A percentile compares a stretch with the other conserved stretches of the same genome.
These are phyloP conservation scores for Kregervanrija delftensis DNA, from an alignment of 805 yeast species.

Conservation along the genomic window DNA sequence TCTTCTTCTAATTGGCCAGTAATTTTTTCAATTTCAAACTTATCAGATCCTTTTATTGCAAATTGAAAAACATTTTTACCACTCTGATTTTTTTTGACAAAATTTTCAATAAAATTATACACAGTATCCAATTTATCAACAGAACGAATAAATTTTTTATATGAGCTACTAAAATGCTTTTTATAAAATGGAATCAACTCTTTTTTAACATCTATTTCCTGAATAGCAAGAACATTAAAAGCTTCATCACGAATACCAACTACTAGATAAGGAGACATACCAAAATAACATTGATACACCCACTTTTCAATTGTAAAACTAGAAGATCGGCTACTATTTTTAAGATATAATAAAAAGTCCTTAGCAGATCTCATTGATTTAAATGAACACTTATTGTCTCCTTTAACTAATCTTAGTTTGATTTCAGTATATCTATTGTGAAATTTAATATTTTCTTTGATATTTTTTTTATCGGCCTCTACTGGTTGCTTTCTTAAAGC, in stretches of 20 bases:
- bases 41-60: too few species aligned
- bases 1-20: too few species aligned
- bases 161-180: background rate
- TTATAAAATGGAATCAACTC: conserved; percentile 10
- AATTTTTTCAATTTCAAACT: too few species aligned
- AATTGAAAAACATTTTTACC: too few species aligned
- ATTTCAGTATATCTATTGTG: conserved; percentile 8
- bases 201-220: background rate
- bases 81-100: background rate
- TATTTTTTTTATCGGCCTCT: background rate
- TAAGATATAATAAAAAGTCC: conserved; percentile 4
- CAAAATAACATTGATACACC: conserved; percentile 11
- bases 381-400: background rate
- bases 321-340: conserved; percentile 1
- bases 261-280: conserved; percentile 8
- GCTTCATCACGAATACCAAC: conserved; percentile 8
- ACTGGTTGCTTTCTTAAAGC: background rate
- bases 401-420: conserved; percentile 3
- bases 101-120: background rate
- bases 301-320: conserved; percentile 3
- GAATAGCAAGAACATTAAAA: conserved; percentile 1
- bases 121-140: background rate
- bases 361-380: background rate
- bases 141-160: conserved; percentile 2
- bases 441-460: conserved; percentile 1